Evolutionary conservation across 768 basidiomycete genomes (phyloP).

Genomic region (Hypholoma fasciculare): DNA sequence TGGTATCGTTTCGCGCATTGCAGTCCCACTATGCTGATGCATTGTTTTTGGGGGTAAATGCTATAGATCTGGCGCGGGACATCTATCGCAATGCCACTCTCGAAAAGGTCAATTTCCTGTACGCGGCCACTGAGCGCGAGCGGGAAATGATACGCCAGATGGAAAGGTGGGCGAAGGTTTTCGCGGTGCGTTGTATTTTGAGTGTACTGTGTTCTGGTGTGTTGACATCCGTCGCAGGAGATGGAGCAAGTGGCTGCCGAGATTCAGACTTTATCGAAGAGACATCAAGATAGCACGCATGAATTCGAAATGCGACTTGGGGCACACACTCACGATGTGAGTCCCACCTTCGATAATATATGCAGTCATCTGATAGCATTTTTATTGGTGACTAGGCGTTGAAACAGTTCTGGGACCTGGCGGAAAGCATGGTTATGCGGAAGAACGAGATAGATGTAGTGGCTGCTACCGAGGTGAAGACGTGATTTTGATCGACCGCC

Average conservation of each 20-base stretch:
- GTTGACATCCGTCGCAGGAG: not conserved
- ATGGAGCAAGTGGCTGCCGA: constrained; percentile 2
- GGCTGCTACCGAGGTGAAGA: too few species aligned
- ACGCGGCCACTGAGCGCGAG: constrained; percentile 46
- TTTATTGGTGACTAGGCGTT: constrained; percentile 2
- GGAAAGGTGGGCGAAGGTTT: constrained; percentile 9
- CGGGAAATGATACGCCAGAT: constrained; percentile 22
- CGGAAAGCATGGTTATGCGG: not conserved
- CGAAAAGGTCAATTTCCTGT: constrained; percentile 54
- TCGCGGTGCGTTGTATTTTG: constrained; percentile 1
- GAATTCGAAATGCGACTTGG: not conserved
- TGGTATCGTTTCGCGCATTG: not conserved
- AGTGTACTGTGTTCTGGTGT: not conserved
- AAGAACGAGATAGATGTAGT: too few species aligned
- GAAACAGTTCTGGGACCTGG: constrained; percentile 1
- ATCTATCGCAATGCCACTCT: constrained; percentile 66
- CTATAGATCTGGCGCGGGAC: constrained; percentile 44
- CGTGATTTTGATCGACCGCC: too few species aligned
- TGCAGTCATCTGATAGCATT: not conserved
- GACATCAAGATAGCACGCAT: not conserved
- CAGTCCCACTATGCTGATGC: not conserved
- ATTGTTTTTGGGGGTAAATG: not conserved
- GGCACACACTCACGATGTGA: constrained; percentile 5
- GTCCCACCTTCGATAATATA: not conserved
- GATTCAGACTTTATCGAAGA: constrained; percentile 1